Conservation (phyloP, 1,284 basidiomycete species). For the Amylostereum areolatum region DNA sequence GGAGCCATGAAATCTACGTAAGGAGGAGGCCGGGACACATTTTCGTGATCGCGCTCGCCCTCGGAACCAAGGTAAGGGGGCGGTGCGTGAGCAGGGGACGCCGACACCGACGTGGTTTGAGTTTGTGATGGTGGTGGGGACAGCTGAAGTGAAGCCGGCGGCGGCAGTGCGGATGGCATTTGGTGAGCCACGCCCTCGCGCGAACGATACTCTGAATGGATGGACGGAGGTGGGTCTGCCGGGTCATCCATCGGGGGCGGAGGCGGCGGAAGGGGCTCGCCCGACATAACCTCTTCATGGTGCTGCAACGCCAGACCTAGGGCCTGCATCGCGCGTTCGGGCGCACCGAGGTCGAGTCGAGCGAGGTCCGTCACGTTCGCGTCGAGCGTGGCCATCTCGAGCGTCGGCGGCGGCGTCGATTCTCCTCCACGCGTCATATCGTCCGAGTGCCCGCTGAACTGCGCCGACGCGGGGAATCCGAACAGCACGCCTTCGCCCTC, state of each 20-base stretch:
- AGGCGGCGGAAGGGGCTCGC: conserved; percentile 48
- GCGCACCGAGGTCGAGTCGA: conserved; percentile 48
- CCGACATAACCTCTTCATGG: conserved; percentile 28
- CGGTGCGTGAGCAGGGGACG: conserved; percentile 31
- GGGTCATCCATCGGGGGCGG: conserved; percentile 82
- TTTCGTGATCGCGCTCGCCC: conserved; percentile 34
- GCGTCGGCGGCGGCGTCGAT: conserved; percentile 59
- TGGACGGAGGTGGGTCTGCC: conserved; percentile 75
- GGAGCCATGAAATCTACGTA: conserved; percentile 39
- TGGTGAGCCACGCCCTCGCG: conserved; percentile 38
- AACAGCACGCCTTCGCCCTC: conserved; percentile 68
- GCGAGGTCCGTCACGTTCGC: conserved; percentile 61
- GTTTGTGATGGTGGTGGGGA: conserved; percentile 11
- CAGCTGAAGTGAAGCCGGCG: conserved; percentile 29
- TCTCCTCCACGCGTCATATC: conserved; percentile 44
- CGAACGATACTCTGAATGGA: conserved; percentile 71
- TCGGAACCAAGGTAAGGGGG: conserved; percentile 54
- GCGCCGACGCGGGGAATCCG: conserved; percentile 60
- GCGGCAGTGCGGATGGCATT: conserved; percentile 36
- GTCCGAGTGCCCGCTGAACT: conserved; percentile 74
- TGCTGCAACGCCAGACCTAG: conserved; percentile 53
- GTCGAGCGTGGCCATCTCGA: conserved; percentile 66
- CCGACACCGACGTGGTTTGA: conserved; percentile 11
- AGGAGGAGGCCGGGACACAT: conserved; percentile 48
- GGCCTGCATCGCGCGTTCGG: conserved; percentile 48